phyloP scores from a whole-genome alignment of 257 asterid genomes.

The Echium plantagineum region DNA sequence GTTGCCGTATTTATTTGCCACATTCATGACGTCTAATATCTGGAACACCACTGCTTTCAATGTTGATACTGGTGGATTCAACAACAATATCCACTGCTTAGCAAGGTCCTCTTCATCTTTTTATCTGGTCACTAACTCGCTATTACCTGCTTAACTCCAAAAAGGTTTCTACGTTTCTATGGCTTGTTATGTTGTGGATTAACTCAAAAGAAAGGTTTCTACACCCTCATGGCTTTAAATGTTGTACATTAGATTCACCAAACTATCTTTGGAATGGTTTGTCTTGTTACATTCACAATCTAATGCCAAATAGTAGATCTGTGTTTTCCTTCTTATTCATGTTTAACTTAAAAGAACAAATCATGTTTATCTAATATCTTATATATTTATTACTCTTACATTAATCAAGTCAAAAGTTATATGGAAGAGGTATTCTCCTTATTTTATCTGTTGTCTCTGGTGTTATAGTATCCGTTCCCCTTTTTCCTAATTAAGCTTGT shows the following conservation, averaged over 20 bases:
- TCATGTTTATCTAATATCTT: no score
- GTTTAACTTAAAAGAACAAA: no score
- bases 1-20: slow-evolving; percentile 84
- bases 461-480: no score
- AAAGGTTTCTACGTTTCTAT: neutral
- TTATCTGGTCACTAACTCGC: neutral
- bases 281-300: neutral
- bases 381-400: no score
- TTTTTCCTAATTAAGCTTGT: neutral
- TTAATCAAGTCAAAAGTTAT: no score
- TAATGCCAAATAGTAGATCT: neutral
- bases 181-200: neutral
- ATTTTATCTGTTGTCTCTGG: no score
- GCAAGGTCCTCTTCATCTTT: slow-evolving; percentile 42
- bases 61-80: slow-evolving; percentile 89
- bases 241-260: neutral
- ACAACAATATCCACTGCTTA: slow-evolving; percentile 83
- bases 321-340: neutral
- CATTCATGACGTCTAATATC: slow-evolving; percentile 71
- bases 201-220: neutral
- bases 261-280: no score
- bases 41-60: slow-evolving; percentile 90
- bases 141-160: neutral
- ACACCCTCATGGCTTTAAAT: neutral
- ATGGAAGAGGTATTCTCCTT: neutral